Conservation (phyloP, 2,329 filamentous ascomycete genomes). For the Cytospora piceicola region DNA sequence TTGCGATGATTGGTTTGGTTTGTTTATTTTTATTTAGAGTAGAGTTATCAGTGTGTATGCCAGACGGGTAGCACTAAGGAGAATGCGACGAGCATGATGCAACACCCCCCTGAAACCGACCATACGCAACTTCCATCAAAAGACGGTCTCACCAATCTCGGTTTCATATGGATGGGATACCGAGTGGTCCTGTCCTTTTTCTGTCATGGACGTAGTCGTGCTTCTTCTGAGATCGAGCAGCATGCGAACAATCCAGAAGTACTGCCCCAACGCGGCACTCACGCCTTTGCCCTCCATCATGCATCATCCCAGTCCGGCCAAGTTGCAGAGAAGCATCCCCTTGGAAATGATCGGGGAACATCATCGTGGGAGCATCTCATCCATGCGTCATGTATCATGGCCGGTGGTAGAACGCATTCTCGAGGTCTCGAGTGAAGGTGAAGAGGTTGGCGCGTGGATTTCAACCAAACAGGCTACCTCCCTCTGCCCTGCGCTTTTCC, state of each 20-base stretch:
- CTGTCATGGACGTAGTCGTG: background rate
- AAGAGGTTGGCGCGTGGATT: background rate
- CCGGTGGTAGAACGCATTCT: background rate
- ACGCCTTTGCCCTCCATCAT: background rate
- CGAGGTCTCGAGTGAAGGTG: background rate
- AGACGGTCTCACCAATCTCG: background rate
- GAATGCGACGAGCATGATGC: background rate
- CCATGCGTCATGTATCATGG: background rate
- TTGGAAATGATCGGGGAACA: background rate
- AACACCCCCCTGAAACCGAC: background rate
- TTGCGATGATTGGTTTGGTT: background rate
- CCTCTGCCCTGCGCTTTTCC: constrained; percentile 37
- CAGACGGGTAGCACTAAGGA: background rate
- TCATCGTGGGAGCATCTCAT: background rate
- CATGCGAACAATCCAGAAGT: background rate
- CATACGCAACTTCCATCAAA: background rate
- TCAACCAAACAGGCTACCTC: constrained; percentile 26
- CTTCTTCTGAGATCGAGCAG: background rate
- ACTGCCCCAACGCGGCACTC: background rate
- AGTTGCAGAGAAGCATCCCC: background rate
- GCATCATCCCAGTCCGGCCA: background rate
- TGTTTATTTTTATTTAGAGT: background rate
- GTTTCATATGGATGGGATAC: background rate
- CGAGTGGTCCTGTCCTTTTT: background rate
- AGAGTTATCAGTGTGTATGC: background rate